Evolutionary conservation across 305 asterid species (phyloP).

Genomic region (Lippia alba): DNA sequence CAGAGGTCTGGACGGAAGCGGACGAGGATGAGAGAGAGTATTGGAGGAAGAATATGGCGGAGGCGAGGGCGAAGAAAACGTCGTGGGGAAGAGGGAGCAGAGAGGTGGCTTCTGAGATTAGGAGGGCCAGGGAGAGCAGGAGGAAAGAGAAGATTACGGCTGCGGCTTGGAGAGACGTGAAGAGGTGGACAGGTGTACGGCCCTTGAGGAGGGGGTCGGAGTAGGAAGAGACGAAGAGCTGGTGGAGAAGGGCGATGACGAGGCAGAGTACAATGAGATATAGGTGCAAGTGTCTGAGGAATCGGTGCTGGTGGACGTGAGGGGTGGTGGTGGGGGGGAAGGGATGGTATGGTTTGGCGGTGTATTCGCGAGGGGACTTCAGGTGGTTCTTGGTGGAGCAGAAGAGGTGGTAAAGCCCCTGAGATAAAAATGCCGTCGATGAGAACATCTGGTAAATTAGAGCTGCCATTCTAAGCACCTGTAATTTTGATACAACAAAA

Average conservation of each 20-base stretch:
- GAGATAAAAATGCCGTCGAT: constrained; percentile 65
- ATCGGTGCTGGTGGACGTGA: constrained; percentile 30
- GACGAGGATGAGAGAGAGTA: constrained; percentile 62
- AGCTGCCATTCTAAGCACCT: constrained; percentile 59
- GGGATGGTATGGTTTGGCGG: constrained; percentile 79
- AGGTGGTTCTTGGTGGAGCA: constrained; percentile 74
- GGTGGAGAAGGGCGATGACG: constrained; percentile 62
- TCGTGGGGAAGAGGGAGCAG: constrained; percentile 71
- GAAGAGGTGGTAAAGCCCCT: constrained; percentile 84
- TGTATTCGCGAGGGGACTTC: constrained; percentile 77
- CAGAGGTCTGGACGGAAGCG: constrained; percentile 81
- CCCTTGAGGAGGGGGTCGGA: constrained; percentile 90
- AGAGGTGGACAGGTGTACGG: constrained; percentile 78
- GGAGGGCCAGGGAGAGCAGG: constrained; percentile 57
- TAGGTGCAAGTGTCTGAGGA: constrained; percentile 67
- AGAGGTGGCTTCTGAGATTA: constrained; percentile 67
- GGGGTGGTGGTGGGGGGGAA: constrained; percentile 40
- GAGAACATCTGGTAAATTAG: constrained; percentile 74
- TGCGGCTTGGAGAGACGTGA: constrained; percentile 80
- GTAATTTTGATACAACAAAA: not conserved
- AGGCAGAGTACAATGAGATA: constrained; percentile 64
- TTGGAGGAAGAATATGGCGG: constrained; percentile 73
- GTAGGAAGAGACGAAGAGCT: constrained; percentile 61
- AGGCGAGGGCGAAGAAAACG: constrained; percentile 70
- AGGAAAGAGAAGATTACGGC: constrained; percentile 69